phyloP scores from a whole-genome alignment of 2,329 filamentous ascomycete species.

The Talaromyces sp. region DNA sequence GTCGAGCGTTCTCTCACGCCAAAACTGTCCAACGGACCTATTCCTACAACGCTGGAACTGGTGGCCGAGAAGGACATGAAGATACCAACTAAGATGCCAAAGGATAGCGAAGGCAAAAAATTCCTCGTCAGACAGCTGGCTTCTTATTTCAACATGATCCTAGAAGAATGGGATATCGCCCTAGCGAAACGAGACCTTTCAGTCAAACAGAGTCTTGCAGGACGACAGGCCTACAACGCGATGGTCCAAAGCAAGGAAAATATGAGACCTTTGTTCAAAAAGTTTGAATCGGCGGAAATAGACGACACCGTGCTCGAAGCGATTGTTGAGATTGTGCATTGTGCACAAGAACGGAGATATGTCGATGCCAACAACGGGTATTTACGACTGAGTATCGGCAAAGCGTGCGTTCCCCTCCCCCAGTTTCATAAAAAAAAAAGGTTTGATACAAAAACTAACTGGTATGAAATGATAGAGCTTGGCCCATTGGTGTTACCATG shows the following conservation, averaged over 20 bases:
- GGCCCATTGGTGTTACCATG: conserved; percentile 99
- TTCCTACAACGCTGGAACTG: conserved; percentile 75
- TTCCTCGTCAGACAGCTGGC: conserved; percentile 83
- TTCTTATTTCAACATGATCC: conserved; percentile 94
- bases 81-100: conserved; percentile 58
- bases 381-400: conserved; percentile 84
- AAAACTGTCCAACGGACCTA: conserved; percentile 65
- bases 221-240: conserved; percentile 73
- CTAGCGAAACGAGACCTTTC: conserved; percentile 56
- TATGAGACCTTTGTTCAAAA: conserved; percentile 83
- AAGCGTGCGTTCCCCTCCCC: conserved; percentile 52
- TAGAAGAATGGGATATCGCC: conserved; percentile 78
- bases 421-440: neutral
- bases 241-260: conserved; percentile 86
- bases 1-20: conserved; percentile 36
- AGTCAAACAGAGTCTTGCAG: conserved; percentile 67
- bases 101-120: conserved; percentile 51
- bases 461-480: conserved; percentile 51
- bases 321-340: conserved; percentile 84
- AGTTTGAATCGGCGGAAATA: conserved; percentile 75
- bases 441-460: neutral
- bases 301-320: conserved; percentile 75
- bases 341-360: conserved; percentile 84
- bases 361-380: conserved; percentile 97
- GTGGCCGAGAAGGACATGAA: conserved; percentile 88